These are phyloP conservation scores for Strobilomyces dryophilus DNA, from an alignment of 768 basidiomycete species.

Conservation along the genomic window DNA sequence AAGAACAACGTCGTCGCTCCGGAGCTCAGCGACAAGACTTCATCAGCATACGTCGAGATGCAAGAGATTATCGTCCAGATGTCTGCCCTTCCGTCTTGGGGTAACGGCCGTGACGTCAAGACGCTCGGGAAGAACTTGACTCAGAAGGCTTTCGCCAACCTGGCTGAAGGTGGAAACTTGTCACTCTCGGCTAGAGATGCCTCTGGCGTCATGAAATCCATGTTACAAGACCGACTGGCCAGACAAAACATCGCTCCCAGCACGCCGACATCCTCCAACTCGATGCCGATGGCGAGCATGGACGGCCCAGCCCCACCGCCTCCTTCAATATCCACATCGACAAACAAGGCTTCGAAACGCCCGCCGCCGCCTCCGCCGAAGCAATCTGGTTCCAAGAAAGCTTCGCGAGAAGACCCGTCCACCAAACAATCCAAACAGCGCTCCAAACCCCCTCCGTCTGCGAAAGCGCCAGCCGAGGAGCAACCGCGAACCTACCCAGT, in stretches of 20 bases:
- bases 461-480: neutral
- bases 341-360: conserved; percentile 17
- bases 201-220: conserved; percentile 22
- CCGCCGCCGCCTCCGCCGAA: conserved; percentile 18
- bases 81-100: conserved; percentile 52
- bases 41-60: conserved; percentile 26
- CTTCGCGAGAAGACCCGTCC: neutral
- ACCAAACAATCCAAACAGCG: neutral
- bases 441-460: neutral
- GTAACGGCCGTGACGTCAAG: conserved; percentile 64
- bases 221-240: conserved; percentile 22
- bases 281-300: conserved; percentile 22
- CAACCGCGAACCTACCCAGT: conserved; percentile 6
- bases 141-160: conserved; percentile 34
- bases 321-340: conserved; percentile 19
- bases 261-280: neutral
- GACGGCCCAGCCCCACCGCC: conserved; percentile 15
- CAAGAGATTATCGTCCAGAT: conserved; percentile 38
- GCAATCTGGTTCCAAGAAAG: neutral
- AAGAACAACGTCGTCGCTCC: conserved; percentile 39
- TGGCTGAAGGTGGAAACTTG: conserved; percentile 14
- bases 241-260: conserved; percentile 12
- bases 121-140: conserved; percentile 50
- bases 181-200: conserved; percentile 28
- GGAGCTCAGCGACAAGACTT: conserved; percentile 26